Percentiles rank a stretch among this genome's conserved stretches.
phyloP scores from a whole-genome alignment of 1,139 yeast species.

The Taiozyma sp. region DNA sequence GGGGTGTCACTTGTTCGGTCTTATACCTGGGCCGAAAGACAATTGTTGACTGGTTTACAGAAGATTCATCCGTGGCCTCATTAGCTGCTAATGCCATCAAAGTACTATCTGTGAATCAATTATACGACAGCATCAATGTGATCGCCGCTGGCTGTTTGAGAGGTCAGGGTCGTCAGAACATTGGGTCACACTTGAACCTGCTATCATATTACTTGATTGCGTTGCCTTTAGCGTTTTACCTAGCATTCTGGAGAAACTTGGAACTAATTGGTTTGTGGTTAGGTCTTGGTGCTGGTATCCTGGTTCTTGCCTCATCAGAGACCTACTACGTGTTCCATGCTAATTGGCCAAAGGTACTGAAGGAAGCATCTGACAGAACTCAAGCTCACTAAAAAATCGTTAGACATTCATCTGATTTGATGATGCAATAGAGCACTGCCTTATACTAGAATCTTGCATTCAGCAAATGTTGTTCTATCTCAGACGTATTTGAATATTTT shows the following conservation, averaged over 20 bases:
- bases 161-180: constrained; percentile 65
- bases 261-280: constrained; percentile 62
- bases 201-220: constrained; percentile 56
- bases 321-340: constrained; percentile 41
- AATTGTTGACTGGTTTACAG: constrained; percentile 27
- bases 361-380: constrained; percentile 37
- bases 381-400: background rate
- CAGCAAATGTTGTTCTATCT: too few relatives aligned
- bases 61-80: constrained; percentile 35
- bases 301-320: constrained; percentile 42
- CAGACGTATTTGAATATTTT: too few relatives aligned
- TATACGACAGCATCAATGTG: constrained; percentile 49
- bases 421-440: background rate
- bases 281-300: constrained; percentile 58
- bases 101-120: constrained; percentile 54
- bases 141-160: constrained; percentile 58
- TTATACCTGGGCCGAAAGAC: constrained; percentile 25
- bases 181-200: constrained; percentile 58
- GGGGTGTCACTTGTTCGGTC: constrained; percentile 28
- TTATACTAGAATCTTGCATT: too few relatives aligned
- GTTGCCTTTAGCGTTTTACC: constrained; percentile 50
- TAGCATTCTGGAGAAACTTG: constrained; percentile 47
- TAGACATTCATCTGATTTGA: too few relatives aligned
- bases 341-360: constrained; percentile 54
- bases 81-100: constrained; percentile 48